Percentiles rank a stretch among this genome's conserved stretches.
Evolutionary conservation across 225 moss, liverwort and hornwort genomes (phyloP).

Genomic region (Ulota crispa): DNA sequence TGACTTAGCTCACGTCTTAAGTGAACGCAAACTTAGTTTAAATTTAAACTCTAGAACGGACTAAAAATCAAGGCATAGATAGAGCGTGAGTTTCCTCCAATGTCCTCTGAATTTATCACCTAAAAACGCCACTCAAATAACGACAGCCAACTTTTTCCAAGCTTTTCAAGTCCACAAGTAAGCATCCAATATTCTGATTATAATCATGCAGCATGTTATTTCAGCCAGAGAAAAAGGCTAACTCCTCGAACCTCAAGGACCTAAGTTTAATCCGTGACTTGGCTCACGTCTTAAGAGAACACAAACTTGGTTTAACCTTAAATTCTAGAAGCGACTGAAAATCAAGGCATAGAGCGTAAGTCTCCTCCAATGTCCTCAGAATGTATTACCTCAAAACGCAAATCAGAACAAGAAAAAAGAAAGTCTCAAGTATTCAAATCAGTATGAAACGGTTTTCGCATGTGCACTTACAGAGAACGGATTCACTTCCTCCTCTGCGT

Average conservation of each 20-base stretch:
- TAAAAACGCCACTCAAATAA: neutral
- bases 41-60: neutral
- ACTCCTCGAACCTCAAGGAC: neutral
- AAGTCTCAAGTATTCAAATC: neutral
- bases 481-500: conserved; percentile 78
- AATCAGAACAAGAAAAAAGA: neutral
- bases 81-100: neutral
- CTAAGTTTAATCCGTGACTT: neutral
- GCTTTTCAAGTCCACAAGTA: neutral
- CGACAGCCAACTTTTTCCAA: too few species aligned
- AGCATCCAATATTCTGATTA: neutral
- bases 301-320: neutral
- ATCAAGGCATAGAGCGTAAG: neutral
- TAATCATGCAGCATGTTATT: neutral
- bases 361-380: neutral
- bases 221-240: neutral
- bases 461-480: conserved; percentile 73
- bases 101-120: too few species aligned
- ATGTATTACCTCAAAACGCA: neutral
- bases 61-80: neutral
- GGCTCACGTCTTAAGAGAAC: neutral
- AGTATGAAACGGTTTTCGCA: neutral
- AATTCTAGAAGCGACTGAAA: neutral
- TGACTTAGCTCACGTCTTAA: neutral
- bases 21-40: neutral